Percentiles rank a stretch among this genome's conserved stretches.
Conservation (phyloP, 176 grass and related monocot species). For the Luzula sylvatica region DNA sequence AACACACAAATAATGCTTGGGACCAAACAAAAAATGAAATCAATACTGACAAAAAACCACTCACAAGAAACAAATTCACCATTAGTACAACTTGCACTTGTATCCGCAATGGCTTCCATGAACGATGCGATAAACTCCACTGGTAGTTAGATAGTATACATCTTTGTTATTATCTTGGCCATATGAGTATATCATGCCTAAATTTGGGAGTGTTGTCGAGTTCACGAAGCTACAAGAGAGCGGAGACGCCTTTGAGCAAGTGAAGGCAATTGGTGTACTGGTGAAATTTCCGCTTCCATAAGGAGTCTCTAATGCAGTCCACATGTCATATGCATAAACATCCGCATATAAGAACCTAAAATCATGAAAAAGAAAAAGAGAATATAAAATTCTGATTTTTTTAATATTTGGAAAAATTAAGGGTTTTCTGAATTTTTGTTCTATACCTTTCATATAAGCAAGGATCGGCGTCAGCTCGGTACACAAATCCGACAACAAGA, state of each 20-base stretch:
- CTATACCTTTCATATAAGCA: conserved; percentile 26
- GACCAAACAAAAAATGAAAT: too few species aligned
- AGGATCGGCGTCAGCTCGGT: conserved; percentile 17
- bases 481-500: conserved; percentile 21
- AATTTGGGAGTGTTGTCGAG: conserved; percentile 4
- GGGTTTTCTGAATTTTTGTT: neutral
- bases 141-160: neutral
- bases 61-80: too few species aligned
- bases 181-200: conserved; percentile 7
- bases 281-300: conserved; percentile 17
- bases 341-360: conserved; percentile 17
- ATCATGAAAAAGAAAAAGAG: neutral
- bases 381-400: neutral
- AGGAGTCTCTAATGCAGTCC: conserved; percentile 3
- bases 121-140: conserved; percentile 16
- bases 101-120: neutral
- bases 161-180: conserved; percentile 19
- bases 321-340: conserved; percentile 16
- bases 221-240: neutral
- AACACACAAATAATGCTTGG: too few species aligned
- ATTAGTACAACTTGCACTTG: neutral
- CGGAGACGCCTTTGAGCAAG: neutral
- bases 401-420: neutral
- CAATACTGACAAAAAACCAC: too few species aligned
- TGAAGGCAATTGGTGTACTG: neutral